Evolutionary conservation across 345 rosid species (phyloP).

Genomic region (Dovyalis caffra): DNA sequence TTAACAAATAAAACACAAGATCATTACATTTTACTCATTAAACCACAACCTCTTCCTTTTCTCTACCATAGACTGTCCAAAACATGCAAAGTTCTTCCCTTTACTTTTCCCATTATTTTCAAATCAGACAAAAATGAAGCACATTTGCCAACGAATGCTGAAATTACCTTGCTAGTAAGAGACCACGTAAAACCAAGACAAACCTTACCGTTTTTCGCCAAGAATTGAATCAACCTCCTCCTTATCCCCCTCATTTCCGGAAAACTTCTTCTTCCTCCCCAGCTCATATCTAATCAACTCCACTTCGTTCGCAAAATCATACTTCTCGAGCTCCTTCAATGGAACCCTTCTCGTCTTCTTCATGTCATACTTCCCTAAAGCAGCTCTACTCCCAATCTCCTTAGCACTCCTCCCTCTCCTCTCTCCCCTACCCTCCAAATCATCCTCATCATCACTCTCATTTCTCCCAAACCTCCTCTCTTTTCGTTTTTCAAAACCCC

Average conservation of each 20-base stretch:
- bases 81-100: background rate
- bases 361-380: constrained; percentile 70
- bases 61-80: background rate
- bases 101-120: background rate
- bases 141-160: background rate
- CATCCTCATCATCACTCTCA: constrained; percentile 47
- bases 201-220: constrained; percentile 53
- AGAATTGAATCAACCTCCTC: constrained; percentile 48
- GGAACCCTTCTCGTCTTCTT: constrained; percentile 68
- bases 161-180: background rate
- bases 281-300: constrained; percentile 60
- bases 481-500: constrained; percentile 17
- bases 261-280: constrained; percentile 42
- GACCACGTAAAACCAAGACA: background rate
- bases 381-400: constrained; percentile 65
- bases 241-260: constrained; percentile 27
- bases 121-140: background rate
- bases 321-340: constrained; percentile 46
- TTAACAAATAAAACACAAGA: background rate
- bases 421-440: constrained; percentile 32
- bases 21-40: background rate
- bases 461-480: constrained; percentile 45
- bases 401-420: constrained; percentile 45
- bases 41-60: background rate
- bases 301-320: constrained; percentile 53